Evolutionary conservation across 768 basidiomycete species (phyloP), one percentile per base, ranked within the genome.

Genomic region (Mycena metata): DNA sequence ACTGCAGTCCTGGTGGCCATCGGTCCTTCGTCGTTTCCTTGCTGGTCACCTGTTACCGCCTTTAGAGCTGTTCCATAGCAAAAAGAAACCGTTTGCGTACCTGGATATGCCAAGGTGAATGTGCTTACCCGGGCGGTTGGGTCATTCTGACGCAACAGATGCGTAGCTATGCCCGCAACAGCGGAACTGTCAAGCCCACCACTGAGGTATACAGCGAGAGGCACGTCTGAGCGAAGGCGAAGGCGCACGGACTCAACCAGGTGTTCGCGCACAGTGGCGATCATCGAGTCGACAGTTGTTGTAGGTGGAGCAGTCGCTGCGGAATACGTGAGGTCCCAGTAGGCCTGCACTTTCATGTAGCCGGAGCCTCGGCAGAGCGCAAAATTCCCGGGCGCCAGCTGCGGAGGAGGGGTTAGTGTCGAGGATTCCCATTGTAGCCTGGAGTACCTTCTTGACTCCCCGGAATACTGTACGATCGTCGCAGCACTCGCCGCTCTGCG

Each of bases 111-210:
- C 30, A 71, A 23, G 0, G 70, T 73, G 45, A 69, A 72, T 2
- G 64, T 35, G 0, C 64, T 66, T 21, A 73, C 5, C 39, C 56
- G 60, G 0, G 67, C 64, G 45, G 60, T 49, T 4, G 70, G 57
- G 39, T 71, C 54, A n/a, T 72, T 52, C 60, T 73, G 66, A 1
- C 61, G 46, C 3, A 73, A 55, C 5, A 70, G 36, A 5, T 64
- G 41, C 8, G 69, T 56, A 21, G 69, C 66, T 30, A 73, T 73
- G 2, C 72, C 69, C 7, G 72, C 72, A 7, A 73, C 62, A 0
- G 59, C 43, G 9, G 70, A 69, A 52, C 70, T 61, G 63, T 70
- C 72, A 39, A 70, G 70, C 1, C 69, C 72, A 11, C 72, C 72
- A 23, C 71, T 73, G 30, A 73, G 67, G 36, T 70, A 72, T 1